Percentiles rank a stretch among this genome's conserved stretches.
Conservation (phyloP, 805 yeast species). For the Lachancea nothofagi region DNA sequence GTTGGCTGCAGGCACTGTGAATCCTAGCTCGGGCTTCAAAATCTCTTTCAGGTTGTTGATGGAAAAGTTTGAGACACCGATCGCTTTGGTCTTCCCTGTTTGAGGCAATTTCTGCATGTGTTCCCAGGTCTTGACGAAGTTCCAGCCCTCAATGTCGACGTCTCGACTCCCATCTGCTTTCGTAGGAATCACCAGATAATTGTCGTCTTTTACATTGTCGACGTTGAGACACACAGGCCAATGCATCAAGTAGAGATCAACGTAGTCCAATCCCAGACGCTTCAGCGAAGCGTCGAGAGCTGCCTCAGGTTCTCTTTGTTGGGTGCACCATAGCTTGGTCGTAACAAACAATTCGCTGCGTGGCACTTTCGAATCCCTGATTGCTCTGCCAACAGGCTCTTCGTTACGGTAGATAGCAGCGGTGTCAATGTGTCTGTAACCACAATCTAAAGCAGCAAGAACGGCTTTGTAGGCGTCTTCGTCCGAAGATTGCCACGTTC, state of each 20-base stretch:
- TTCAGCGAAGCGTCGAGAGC: constrained; percentile 55
- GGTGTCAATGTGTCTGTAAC: constrained; percentile 74
- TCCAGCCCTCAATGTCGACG: constrained; percentile 35
- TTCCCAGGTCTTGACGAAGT: constrained; percentile 55
- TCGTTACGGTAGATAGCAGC: constrained; percentile 69
- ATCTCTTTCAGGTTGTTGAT: constrained; percentile 46
- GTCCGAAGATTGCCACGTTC: constrained; percentile 62
- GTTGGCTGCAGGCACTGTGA: constrained; percentile 58
- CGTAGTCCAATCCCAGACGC: constrained; percentile 65
- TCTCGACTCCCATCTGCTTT: constrained; percentile 36
- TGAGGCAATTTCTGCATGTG: constrained; percentile 53
- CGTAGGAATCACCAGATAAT: constrained; percentile 31
- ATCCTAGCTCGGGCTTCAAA: constrained; percentile 43
- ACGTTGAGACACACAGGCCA: constrained; percentile 66
- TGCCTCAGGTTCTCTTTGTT: constrained; percentile 42
- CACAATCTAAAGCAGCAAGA: constrained; percentile 50
- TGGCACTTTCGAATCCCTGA: constrained; percentile 53
- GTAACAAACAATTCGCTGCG: constrained; percentile 64
- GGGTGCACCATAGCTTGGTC: constrained; percentile 60
- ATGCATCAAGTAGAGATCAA: constrained; percentile 73
- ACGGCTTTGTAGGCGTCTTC: constrained; percentile 55
- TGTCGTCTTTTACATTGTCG: constrained; percentile 36
- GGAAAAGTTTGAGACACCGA: constrained; percentile 76
- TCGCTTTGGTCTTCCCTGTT: constrained; percentile 50
- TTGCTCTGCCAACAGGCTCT: constrained; percentile 53